Evolutionary conservation across 176 grass and related monocot genomes (phyloP), one percentile per base, ranked within the genome.

Genomic region (Phoenix roebelenii): DNA sequence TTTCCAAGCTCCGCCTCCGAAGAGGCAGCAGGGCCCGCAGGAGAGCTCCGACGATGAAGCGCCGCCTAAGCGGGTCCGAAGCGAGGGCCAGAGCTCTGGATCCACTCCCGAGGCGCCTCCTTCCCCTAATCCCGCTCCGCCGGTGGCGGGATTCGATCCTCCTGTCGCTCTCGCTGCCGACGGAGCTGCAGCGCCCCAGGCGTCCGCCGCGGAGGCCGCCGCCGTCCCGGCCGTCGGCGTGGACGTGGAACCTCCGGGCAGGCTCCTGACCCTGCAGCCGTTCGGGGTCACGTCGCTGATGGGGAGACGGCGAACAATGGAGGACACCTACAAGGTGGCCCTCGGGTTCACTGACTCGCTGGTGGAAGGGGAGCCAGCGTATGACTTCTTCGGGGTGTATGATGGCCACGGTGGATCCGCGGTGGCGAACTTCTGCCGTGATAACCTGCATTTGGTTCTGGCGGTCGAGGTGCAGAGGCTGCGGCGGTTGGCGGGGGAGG

Each of bases 291-390:
- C 49, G 4, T 82, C 72, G 39, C 39, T 82, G 19, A 82, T 82
- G 15, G 72, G 79, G 19, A 35, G 73, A 66, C 51, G 72, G 23
- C 64, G 79, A 59, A 72, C 76, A 73, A 76, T 82, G 79, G 79
- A 82, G 66, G 73, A 82, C 49, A 67, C 72, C 5, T 66, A 76
- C 16, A 22, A 73, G 52, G 19, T 66, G 16, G 79, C 57, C 19
- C 59, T 54, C 14, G 60, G 44, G 25, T 82, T 76, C 58, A 18
- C 22, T 0, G 52, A 39, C 35, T 39, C 35, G 9, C 35, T 30
- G 7, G 48, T 30, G 20, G 58, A 23, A 51, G 24, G 18, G 1
- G 54, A 23, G 28, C 51, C 35, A 1, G 9, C 12, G 0, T 82
- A 76, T 24, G 54, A 76, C 59, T 81, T 81, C 65, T 81, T 75